phyloP scores from a whole-genome alignment of 202 grass and related monocot species.

The Setaria viridis region DNA sequence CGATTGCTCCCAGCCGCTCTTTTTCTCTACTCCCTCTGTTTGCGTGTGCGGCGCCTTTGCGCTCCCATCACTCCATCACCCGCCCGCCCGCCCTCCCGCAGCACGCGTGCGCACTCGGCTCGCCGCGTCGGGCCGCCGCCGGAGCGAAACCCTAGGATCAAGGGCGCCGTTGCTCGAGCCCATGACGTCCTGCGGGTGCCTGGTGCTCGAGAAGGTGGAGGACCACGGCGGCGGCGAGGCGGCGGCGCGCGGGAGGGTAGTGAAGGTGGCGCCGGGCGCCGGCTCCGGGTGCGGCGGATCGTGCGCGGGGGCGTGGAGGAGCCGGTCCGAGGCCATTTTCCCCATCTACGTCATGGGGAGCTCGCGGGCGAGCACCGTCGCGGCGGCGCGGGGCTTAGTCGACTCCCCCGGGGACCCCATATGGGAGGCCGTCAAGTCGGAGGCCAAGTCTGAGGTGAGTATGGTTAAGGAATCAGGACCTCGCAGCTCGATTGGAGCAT shows the following conservation, averaged over 20 bases:
- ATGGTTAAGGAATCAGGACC: not conserved
- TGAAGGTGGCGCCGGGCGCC: constrained; percentile 24
- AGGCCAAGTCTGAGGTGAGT: constrained; percentile 87
- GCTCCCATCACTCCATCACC: not conserved
- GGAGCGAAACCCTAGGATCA: constrained; percentile 32
- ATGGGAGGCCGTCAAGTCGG: constrained; percentile 85
- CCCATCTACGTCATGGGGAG: constrained; percentile 92
- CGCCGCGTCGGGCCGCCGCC: constrained; percentile 38
- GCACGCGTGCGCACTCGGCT: not conserved
- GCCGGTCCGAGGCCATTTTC: constrained; percentile 76
- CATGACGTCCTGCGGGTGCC: constrained; percentile 78
- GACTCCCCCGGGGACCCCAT: constrained; percentile 80
- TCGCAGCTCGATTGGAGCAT: not conserved
- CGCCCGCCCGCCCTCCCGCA: not conserved
- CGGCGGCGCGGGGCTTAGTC: constrained; percentile 57
- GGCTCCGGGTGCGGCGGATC: constrained; percentile 28
- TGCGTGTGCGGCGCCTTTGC: not conserved
- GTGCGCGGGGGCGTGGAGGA: constrained; percentile 49
- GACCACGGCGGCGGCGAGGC: constrained; percentile 52
- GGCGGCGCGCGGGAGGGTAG: constrained; percentile 31
- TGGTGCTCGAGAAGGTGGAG: constrained; percentile 72
- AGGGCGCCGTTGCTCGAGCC: not conserved
- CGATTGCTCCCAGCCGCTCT: constrained; percentile 67
- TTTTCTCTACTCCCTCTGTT: not conserved
- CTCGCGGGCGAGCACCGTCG: constrained; percentile 53